These are phyloP conservation scores for Apiotrichum montevideense DNA, from an alignment of 1,284 basidiomycete species.

Conservation along the genomic window DNA sequence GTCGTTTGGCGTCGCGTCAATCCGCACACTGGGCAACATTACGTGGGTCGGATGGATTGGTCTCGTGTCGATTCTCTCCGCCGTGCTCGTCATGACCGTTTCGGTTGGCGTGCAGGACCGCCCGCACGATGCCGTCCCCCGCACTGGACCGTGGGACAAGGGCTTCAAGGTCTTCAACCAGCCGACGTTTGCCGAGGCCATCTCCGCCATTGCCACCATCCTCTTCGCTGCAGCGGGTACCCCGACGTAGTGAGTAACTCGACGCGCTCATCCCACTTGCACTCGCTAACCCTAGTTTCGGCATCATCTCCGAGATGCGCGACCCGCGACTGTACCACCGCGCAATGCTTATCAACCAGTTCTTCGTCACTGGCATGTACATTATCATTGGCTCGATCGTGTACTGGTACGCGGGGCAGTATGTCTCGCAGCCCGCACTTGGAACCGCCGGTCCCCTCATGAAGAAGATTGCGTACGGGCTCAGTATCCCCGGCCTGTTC, in stretches of 20 bases:
- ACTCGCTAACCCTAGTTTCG: conserved; percentile 2
- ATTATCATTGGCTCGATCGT: conserved; percentile 26
- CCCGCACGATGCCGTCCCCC: conserved; percentile 27
- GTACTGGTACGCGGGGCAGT: conserved; percentile 37
- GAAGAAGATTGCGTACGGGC: conserved; percentile 45
- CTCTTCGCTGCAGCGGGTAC: conserved; percentile 38
- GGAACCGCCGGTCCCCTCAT: conserved; percentile 41
- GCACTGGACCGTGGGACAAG: conserved; percentile 25
- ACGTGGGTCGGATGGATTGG: conserved; percentile 43
- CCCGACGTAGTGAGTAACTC: conserved; percentile 9
- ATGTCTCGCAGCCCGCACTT: conserved; percentile 42
- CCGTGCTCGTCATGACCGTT: conserved; percentile 42
- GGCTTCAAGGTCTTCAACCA: conserved; percentile 21
- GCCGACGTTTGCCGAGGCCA: conserved; percentile 36
- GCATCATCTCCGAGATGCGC: conserved; percentile 31
- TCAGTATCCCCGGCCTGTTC: conserved; percentile 38
- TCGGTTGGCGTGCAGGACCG: conserved; percentile 43
- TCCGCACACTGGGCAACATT: conserved; percentile 43
- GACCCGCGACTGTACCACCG: conserved; percentile 28
- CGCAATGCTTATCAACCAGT: conserved; percentile 29
- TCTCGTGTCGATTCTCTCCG: conserved; percentile 30
- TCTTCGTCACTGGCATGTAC: conserved; percentile 36
- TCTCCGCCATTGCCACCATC: conserved; percentile 39
- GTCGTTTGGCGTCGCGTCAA: conserved; percentile 28
- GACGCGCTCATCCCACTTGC: too few relatives aligned